Conservation (phyloP, 352 stramenopile species). For the Bremia lactucae region DNA sequence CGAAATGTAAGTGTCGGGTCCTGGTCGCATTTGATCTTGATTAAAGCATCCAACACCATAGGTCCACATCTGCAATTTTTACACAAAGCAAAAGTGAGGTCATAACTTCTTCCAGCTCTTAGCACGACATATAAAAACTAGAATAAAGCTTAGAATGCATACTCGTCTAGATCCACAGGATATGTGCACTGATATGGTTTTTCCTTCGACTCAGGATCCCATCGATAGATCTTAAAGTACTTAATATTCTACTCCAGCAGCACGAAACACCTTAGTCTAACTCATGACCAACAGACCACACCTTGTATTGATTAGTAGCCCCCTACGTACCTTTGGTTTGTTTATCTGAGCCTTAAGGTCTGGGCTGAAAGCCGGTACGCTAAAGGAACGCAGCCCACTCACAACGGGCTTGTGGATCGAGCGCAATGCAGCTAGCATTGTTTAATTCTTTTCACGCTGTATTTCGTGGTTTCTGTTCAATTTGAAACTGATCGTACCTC, state of each 20-base stretch:
- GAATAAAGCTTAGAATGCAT: slow-evolving; percentile 14
- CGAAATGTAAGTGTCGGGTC: slow-evolving; percentile 98
- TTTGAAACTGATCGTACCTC: slow-evolving; percentile 38
- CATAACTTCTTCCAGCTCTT: not conserved
- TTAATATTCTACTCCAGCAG: slow-evolving; percentile 84
- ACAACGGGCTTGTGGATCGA: slow-evolving; percentile 26
- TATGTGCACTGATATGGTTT: slow-evolving; percentile 95
- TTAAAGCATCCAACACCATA: slow-evolving; percentile 98
- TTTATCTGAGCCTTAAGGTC: slow-evolving; percentile 63
- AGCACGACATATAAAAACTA: not conserved
- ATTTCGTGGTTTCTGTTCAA: slow-evolving; percentile 11
- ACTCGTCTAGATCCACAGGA: slow-evolving; percentile 96
- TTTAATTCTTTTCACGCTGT: no score
- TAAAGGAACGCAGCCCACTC: slow-evolving; percentile 42
- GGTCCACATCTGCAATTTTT: slow-evolving; percentile 80
- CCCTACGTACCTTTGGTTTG: slow-evolving; percentile 35
- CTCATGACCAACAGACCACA: not conserved
- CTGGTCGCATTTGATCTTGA: slow-evolving; percentile 99
- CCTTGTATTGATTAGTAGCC: not conserved
- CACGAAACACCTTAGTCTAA: slow-evolving; percentile 7
- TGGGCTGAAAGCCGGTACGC: slow-evolving; percentile 33
- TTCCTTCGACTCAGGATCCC: slow-evolving; percentile 91
- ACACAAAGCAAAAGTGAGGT: slow-evolving; percentile 1
- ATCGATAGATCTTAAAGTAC: slow-evolving; percentile 99
- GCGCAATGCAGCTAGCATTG: slow-evolving; percentile 26